Evolutionary conservation across 306 rosid genomes (phyloP), one percentile per base, ranked within the genome.

Genomic region (Vigna angularis): DNA sequence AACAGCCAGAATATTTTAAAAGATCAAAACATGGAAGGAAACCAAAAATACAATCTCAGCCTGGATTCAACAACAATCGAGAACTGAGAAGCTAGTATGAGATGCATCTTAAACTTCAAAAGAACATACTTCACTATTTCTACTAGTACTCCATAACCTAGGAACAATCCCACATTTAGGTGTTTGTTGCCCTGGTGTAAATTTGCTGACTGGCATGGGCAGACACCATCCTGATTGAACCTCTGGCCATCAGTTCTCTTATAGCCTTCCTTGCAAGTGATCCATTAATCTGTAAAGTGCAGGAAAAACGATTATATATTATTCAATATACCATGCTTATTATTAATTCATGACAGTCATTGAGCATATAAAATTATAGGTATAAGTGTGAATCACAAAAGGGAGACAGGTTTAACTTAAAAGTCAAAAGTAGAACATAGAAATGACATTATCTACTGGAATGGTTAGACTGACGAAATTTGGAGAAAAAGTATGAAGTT

Each of bases 161-260:
- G 6, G 71, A 48, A 68, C 4, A 51, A 50, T 11, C 14, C 30
- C 5, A 51, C 28, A 42, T 9, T 9, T 86, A 91, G 81, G 96
- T 89, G 88, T 91, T 91, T 62, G 96, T 86, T n/a, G 96, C 90
- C 72, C 96, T 83, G 17, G 96, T 86, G 86, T 89, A 87, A 66
- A 87, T 91, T 79, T 91, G 90, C 88, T 89, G 96, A 80, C 93
- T 89, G 14, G 96, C n/a, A 34, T 91, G 96, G 22, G 90, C 63
- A 57, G 90, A 87, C 12, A 91, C 89, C 96, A 91, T 71, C 86
- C 93, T 81, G 74, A 91, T 91, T 71, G 73, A 74, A 11, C 93
- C 96, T 66, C 87, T 83, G 0, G 93, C 90, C 93, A 91, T 87
- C 85, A 91, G 73, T 5, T 91, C 93, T 66, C 82, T 87, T 0